phyloP scores from a whole-genome alignment of 768 basidiomycete genomes.

The Serendipita indica region DNA sequence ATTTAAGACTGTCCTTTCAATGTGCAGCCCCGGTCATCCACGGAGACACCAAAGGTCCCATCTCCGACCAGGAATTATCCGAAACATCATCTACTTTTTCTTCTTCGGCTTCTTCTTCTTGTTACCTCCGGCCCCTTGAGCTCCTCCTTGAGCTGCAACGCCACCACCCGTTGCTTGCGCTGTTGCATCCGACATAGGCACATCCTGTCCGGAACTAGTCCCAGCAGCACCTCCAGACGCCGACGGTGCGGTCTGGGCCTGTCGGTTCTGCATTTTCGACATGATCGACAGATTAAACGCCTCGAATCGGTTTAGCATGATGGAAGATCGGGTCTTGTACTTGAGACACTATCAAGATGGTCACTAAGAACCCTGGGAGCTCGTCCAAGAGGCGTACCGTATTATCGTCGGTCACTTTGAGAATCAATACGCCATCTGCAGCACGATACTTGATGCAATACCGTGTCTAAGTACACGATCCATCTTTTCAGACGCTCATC shows the following conservation, averaged over 20 bases:
- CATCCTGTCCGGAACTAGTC: slow-evolving; percentile 23
- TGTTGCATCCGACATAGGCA: slow-evolving; percentile 12
- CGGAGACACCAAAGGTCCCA: too few relatives aligned
- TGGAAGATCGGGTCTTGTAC: slow-evolving; percentile 88
- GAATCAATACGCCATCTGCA: slow-evolving; percentile 69
- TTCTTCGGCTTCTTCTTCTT: slow-evolving; percentile 69
- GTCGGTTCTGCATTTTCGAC: slow-evolving; percentile 68
- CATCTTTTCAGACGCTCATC: not conserved
- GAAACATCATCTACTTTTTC: slow-evolving; percentile 44
- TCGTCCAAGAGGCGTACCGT: slow-evolving; percentile 41
- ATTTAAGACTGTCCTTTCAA: too few relatives aligned
- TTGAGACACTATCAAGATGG: slow-evolving; percentile 70
- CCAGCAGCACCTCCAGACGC: slow-evolving; percentile 21
- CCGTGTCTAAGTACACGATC: slow-evolving; percentile 42
- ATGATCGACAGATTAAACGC: slow-evolving; percentile 74
- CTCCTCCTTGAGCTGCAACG: slow-evolving; percentile 19
- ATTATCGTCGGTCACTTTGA: slow-evolving; percentile 86
- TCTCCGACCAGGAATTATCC: not conserved
- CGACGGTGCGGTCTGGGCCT: slow-evolving; percentile 20
- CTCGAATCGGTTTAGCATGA: slow-evolving; percentile 95
- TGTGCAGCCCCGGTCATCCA: too few relatives aligned
- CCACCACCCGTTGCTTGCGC: slow-evolving; percentile 4
- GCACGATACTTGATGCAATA: slow-evolving; percentile 88
- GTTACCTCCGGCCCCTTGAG: slow-evolving; percentile 39
- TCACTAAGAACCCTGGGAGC: not conserved